Evolutionary conservation across 768 basidiomycete species (phyloP).

Genomic region (Russula sp.): DNA sequence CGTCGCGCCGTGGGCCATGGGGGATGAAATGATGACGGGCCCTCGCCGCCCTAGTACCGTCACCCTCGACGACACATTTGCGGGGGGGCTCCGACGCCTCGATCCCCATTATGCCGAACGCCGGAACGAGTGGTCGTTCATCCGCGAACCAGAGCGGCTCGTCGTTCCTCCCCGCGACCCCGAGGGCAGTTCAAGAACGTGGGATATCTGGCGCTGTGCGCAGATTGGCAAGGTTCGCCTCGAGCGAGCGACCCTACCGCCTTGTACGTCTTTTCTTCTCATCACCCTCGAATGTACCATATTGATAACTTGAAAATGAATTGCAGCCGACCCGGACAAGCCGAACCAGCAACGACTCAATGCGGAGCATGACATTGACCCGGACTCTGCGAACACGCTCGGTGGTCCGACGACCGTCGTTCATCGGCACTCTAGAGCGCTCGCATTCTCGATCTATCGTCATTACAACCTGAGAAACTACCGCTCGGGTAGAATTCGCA

Average conservation of each 20-base stretch:
- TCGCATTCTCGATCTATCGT: conserved; percentile 74
- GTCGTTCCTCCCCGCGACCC: conserved; percentile 6
- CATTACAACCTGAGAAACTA: conserved; percentile 37
- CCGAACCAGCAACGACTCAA: conserved; percentile 63
- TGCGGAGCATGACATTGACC: conserved; percentile 48
- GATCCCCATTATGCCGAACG: conserved; percentile 37
- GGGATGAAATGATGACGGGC: not conserved
- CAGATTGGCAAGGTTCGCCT: conserved; percentile 31
- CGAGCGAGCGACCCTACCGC: conserved; percentile 11
- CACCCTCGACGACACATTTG: conserved; percentile 35
- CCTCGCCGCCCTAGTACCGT: conserved; percentile 16
- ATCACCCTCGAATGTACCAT: not conserved
- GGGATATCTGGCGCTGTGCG: conserved; percentile 25
- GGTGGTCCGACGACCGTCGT: conserved; percentile 61
- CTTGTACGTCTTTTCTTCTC: conserved; percentile 9
- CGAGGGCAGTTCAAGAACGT: conserved; percentile 9
- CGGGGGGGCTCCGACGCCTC: conserved; percentile 28
- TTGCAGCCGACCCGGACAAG: conserved; percentile 46
- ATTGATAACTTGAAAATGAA: not conserved
- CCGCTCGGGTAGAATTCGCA: conserved; percentile 13
- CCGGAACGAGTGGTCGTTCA: conserved; percentile 11
- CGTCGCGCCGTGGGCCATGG: conserved; percentile 16
- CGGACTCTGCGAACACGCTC: conserved; percentile 34
- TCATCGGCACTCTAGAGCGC: conserved; percentile 75
- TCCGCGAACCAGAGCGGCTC: conserved; percentile 5